phyloP scores from a whole-genome alignment of 2,329 filamentous ascomycete species.

The Trichoderma sp. region DNA sequence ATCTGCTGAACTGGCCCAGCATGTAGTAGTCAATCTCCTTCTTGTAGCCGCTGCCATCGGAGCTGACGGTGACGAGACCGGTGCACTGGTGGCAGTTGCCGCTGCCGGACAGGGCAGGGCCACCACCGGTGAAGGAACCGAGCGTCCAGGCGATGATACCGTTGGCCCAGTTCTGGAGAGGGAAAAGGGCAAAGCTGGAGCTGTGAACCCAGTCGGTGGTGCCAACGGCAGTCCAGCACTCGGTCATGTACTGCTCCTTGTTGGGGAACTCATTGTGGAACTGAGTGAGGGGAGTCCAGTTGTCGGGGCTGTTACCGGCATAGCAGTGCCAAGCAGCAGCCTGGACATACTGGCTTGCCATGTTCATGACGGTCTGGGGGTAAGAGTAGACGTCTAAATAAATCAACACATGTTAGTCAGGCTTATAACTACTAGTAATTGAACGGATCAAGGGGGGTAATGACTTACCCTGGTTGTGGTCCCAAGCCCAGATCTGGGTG shows the following conservation, averaged over 20 bases:
- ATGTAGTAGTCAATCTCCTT: conserved; percentile 52
- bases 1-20: conserved; percentile 50
- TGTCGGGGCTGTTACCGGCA: conserved; percentile 28
- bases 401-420: neutral
- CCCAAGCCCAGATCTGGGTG: conserved; percentile 46
- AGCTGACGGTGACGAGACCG: conserved; percentile 56
- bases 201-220: conserved; percentile 41
- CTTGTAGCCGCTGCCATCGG: conserved; percentile 38
- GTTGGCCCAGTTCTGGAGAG: conserved; percentile 46
- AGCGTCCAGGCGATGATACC: conserved; percentile 45
- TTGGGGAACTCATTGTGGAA: conserved; percentile 41
- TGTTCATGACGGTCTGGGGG: conserved; percentile 38
- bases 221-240: conserved; percentile 46
- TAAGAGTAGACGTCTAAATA: conserved; percentile 27
- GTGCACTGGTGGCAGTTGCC: conserved; percentile 41
- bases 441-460: neutral
- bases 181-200: conserved; percentile 45
- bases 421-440: neutral
- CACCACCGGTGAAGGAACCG: conserved; percentile 41
- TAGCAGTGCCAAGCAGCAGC: conserved; percentile 44
- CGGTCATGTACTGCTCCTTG: conserved; percentile 47
- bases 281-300: conserved; percentile 37
- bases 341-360: conserved; percentile 31
- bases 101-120: conserved; percentile 40
- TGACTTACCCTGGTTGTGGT: conserved; percentile 35